Conservation (phyloP, 2,329 filamentous ascomycete genomes). For the Cladosporium sp. region DNA sequence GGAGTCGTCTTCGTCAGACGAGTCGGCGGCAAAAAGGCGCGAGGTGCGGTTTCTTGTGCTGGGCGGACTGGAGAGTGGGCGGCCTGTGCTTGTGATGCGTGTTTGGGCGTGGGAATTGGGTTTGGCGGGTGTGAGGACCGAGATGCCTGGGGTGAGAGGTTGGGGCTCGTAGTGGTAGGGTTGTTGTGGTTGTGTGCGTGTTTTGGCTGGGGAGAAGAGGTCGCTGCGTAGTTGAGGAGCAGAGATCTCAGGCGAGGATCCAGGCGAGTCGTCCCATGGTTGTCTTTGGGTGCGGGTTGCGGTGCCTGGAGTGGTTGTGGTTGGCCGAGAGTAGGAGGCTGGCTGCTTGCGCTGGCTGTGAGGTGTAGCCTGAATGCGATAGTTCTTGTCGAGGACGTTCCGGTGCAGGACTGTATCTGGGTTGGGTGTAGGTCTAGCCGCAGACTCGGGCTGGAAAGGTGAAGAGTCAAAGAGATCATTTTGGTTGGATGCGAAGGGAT, state of each 20-base stretch:
- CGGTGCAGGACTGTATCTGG: conserved; percentile 84
- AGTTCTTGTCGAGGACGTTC: conserved; percentile 85
- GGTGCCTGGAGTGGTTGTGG: conserved; percentile 32
- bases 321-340: conserved; percentile 20
- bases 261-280: conserved; percentile 48
- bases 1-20: conserved; percentile 55
- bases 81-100: conserved; percentile 36
- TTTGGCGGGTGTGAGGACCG: conserved; percentile 68
- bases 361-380: conserved; percentile 89
- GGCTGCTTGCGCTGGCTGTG: conserved; percentile 47
- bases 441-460: conserved; percentile 52
- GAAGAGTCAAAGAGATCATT: conserved; percentile 41
- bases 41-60: conserved; percentile 11
- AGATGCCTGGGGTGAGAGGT: conserved; percentile 77
- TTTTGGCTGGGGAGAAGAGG: conserved; percentile 59
- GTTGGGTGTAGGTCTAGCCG: conserved; percentile 35
- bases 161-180: conserved; percentile 31
- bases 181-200: conserved; percentile 3
- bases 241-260: conserved; percentile 65
- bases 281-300: conserved; percentile 37
- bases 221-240: conserved; percentile 82
- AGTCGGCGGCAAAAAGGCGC: conserved; percentile 23
- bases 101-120: conserved; percentile 30
- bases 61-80: conserved; percentile 35
- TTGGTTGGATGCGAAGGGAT: conserved; percentile 21